A percentile compares a stretch with the other conserved stretches of the same genome.
Conservation (phyloP, 371 early-diverging fungal genomes). For the Circinella umbellata region DNA sequence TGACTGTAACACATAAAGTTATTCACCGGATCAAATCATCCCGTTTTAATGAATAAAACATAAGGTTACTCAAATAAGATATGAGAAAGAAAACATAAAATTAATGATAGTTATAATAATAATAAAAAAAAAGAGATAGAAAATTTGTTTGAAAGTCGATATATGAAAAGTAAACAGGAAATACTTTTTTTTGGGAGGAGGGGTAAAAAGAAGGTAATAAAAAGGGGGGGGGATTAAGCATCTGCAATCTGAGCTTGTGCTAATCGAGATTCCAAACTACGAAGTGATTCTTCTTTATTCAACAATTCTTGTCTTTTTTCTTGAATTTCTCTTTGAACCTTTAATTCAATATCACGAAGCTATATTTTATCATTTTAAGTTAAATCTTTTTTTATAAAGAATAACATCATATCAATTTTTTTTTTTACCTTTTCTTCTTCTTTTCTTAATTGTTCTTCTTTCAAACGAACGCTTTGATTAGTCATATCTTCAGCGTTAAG, state of each 20-base stretch:
- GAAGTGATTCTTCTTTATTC: conserved; percentile 63
- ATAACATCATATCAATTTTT: not conserved
- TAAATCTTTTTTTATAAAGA: not conserved
- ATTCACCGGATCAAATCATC: too few relatives aligned
- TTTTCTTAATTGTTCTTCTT: conserved; percentile 65
- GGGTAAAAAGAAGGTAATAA: too few relatives aligned
- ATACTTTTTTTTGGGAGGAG: conserved; percentile 9
- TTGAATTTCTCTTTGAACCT: conserved; percentile 62
- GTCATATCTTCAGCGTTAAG: conserved; percentile 60
- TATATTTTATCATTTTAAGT: conserved; percentile 3
- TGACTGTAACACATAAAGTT: too few relatives aligned
- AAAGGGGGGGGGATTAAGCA: conserved; percentile 24
- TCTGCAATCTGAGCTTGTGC: conserved; percentile 55
- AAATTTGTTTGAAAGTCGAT: too few relatives aligned
- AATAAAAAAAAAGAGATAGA: too few relatives aligned
- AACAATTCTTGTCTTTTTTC: conserved; percentile 63
- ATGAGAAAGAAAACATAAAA: too few relatives aligned
- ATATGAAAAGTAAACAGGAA: too few relatives aligned
- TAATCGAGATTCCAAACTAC: conserved; percentile 58
- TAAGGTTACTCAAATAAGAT: too few relatives aligned
- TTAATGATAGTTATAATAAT: too few relatives aligned
- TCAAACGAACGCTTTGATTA: conserved; percentile 54
- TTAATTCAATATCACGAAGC: conserved; percentile 64
- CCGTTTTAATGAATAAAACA: too few relatives aligned
- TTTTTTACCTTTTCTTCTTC: conserved; percentile 61